Percentiles rank a stretch among this genome's conserved stretches.
phyloP scores from a whole-genome alignment of 352 stramenopile species.

The Phytophthora podocarpi region DNA sequence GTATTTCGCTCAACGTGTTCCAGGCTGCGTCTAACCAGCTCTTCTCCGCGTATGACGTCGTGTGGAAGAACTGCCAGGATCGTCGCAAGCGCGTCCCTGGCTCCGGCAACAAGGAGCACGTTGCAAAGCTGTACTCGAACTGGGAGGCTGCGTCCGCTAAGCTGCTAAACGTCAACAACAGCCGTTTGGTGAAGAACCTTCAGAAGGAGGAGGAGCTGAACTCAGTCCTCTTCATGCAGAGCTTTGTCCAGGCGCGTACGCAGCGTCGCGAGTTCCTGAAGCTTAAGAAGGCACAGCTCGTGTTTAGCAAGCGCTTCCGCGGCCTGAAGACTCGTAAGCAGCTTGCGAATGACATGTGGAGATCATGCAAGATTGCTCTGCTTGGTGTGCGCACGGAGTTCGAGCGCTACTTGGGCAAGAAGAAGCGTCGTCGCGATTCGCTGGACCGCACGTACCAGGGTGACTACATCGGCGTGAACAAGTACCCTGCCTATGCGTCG shows the following conservation, averaged over 20 bases:
- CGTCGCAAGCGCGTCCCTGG: constrained; percentile 66
- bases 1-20: constrained; percentile 63
- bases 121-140: constrained; percentile 60
- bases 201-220: constrained; percentile 68
- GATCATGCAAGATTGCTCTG: constrained; percentile 72
- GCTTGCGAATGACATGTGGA: constrained; percentile 67
- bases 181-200: constrained; percentile 50
- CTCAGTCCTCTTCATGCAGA: constrained; percentile 76
- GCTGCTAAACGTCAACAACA: constrained; percentile 58
- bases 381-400: constrained; percentile 85
- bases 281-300: constrained; percentile 64
- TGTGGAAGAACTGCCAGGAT: constrained; percentile 72
- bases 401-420: constrained; percentile 84
- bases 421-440: constrained; percentile 84
- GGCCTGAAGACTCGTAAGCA: constrained; percentile 78
- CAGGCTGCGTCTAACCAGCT: constrained; percentile 61
- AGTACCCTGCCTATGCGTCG: constrained; percentile 64
- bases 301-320: constrained; percentile 82
- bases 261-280: constrained; percentile 60
- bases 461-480: constrained; percentile 83
- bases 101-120: constrained; percentile 56
- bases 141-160: constrained; percentile 64
- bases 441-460: constrained; percentile 75
- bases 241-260: constrained; percentile 60
- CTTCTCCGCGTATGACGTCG: constrained; percentile 47